phyloP scores from a whole-genome alignment of 441 rosid species.

The Jatropha multifida region DNA sequence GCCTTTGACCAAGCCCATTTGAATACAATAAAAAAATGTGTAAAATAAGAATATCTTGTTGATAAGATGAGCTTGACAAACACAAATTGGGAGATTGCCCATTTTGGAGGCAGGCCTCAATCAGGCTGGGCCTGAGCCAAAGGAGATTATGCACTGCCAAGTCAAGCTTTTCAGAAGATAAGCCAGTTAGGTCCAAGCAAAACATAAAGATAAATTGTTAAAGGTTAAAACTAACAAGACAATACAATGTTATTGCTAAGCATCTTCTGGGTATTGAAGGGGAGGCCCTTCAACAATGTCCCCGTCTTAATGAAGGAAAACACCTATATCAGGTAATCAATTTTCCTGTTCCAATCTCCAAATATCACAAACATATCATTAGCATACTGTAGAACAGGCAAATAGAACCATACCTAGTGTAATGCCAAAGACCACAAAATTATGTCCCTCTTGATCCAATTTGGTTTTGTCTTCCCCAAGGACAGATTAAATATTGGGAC shows the following conservation, averaged over 20 bases:
- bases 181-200: background rate
- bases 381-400: background rate
- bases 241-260: background rate
- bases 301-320: background rate
- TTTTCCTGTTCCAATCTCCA: too few relatives aligned
- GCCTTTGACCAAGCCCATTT: too few relatives aligned
- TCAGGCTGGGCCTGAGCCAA: too few relatives aligned
- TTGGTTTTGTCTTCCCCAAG: background rate
- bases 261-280: background rate
- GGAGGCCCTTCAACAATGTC: too few relatives aligned
- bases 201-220: background rate
- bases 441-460: background rate
- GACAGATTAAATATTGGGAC: background rate
- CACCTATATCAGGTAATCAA: background rate
- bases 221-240: background rate
- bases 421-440: background rate
- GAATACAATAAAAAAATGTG: too few relatives aligned
- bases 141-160: too few relatives aligned
- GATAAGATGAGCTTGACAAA: too few relatives aligned
- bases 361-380: background rate
- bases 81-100: too few relatives aligned
- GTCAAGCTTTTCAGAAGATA: too few relatives aligned
- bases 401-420: background rate
- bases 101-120: too few relatives aligned
- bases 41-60: too few relatives aligned